Evolutionary conservation across 257 asterid species (phyloP), one percentile per base, ranked within the genome.

Genomic region (Parsonsia alboflavescens): DNA sequence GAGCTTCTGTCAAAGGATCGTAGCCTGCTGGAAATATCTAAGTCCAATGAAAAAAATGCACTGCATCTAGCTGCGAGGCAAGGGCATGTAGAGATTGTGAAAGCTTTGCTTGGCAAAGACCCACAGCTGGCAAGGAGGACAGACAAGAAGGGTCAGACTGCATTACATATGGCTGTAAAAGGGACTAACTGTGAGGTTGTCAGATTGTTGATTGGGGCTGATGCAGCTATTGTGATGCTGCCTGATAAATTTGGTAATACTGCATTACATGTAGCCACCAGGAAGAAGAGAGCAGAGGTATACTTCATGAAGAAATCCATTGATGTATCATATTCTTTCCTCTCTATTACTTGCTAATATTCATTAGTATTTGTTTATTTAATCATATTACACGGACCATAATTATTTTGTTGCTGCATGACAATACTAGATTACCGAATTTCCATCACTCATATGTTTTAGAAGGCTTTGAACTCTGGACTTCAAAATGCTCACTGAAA

Each of bases 81-180:
- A 70, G 91, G 91, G 74, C 89, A 86, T 6, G 89, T 75, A 62
- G 87, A 80, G 42, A 77, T 86, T 42, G 87, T 86, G 42, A 77
- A 81, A 72, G 86, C 86, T 13, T 84, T 86, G 84, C 91, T 86
- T 53, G 86, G 79, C 39, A 82, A 53, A 72, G 91, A 86, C 77
- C 75, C 85, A 13, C 91, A 86, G 64, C 57, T 86, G 73, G 89
- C 89, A 48, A 79, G 89, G 57, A 77, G 89, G 74, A 86, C 85
- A 1, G 91, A 86, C 75, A 86, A 82, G 83, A 86, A 86, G 75
- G 87, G 89, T 48, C 91, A 86, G 80, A 86, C 91, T 50, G 88
- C 91, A 30, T 42, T 86, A 77, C 91, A 86, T 56, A 86, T 86
- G 89, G 91, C 88, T 33, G 91, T 83, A 49, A 87, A 87, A 76